These are phyloP conservation scores for Aureoboletus auriporus DNA, from an alignment of 768 basidiomycete genomes.

Conservation along the genomic window DNA sequence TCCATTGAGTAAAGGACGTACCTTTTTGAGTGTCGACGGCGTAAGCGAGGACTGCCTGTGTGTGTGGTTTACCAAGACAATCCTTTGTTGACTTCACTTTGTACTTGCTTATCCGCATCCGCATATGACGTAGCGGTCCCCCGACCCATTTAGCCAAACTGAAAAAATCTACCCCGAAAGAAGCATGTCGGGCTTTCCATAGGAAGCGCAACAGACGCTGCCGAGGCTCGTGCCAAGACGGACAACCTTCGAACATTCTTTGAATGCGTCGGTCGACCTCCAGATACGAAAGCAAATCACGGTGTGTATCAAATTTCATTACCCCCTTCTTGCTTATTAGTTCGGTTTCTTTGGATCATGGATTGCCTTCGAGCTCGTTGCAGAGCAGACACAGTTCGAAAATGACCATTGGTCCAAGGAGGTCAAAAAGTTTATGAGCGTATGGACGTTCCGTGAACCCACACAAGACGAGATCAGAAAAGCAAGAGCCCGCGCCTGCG, in stretches of 20 bases:
- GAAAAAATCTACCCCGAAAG: too few species aligned
- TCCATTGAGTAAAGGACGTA: too few species aligned
- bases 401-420: slow-evolving; percentile 55
- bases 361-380: slow-evolving; percentile 47
- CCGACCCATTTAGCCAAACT: too few species aligned
- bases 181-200: too few species aligned
- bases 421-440: slow-evolving; percentile 25
- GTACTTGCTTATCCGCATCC: too few species aligned
- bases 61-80: too few species aligned
- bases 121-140: too few species aligned
- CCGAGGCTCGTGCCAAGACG: slow-evolving; percentile 27
- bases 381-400: slow-evolving; percentile 53
- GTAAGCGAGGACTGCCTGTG: too few species aligned
- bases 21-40: too few species aligned
- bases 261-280: slow-evolving; percentile 45
- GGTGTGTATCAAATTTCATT: slow-evolving; percentile 33
- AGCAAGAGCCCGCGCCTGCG: slow-evolving; percentile 13
- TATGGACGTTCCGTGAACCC: slow-evolving; percentile 20
- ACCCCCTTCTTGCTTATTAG: slow-evolving; percentile 31
- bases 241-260: slow-evolving; percentile 37
- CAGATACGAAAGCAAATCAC: slow-evolving; percentile 50
- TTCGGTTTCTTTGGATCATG: slow-evolving; percentile 50
- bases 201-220: background rate
- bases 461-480: slow-evolving; percentile 16
- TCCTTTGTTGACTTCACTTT: too few species aligned